Conservation (phyloP, 495 filamentous ascomycete genomes). For the Neurospora intermedia region DNA sequence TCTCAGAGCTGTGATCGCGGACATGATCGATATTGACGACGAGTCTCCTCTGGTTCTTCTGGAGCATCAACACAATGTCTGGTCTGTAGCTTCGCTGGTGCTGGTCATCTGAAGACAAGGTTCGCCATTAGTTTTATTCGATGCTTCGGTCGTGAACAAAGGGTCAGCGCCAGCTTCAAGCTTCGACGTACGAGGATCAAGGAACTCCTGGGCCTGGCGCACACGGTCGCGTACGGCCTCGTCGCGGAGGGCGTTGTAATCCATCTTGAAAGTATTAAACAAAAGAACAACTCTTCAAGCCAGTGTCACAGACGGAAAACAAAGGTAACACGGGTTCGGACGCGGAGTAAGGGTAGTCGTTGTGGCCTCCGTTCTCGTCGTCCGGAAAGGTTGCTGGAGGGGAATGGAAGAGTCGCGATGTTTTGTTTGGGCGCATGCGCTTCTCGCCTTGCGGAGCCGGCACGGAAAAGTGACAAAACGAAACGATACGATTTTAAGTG, state of each 20-base stretch:
- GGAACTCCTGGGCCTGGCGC: constrained; percentile 70
- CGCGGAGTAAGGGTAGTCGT: background rate
- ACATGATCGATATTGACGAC: constrained; percentile 93
- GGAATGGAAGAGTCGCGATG: background rate
- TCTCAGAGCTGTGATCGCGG: constrained; percentile 74
- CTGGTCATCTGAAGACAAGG: constrained; percentile 36
- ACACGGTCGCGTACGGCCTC: constrained; percentile 72
- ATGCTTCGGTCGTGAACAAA: background rate
- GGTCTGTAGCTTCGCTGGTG: constrained; percentile 67
- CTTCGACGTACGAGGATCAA: constrained; percentile 60
- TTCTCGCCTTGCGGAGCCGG: background rate
- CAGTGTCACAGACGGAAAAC: background rate
- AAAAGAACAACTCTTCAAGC: background rate
- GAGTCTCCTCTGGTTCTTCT: constrained; percentile 65
- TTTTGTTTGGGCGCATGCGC: background rate
- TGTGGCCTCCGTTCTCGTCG: background rate
- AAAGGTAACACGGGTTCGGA: constrained; percentile 3
- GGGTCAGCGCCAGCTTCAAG: background rate
- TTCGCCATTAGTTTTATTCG: background rate
- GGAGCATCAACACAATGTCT: constrained; percentile 87
- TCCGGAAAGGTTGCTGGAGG: background rate
- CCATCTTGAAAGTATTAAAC: constrained; percentile 42
- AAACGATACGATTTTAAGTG: background rate
- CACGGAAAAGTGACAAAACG: constrained; percentile 4
- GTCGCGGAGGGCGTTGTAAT: constrained; percentile 62